Percentiles rank a stretch among this genome's conserved stretches.
Conservation (phyloP, 495 filamentous ascomycete genomes). For the Talaromyces ruber region DNA sequence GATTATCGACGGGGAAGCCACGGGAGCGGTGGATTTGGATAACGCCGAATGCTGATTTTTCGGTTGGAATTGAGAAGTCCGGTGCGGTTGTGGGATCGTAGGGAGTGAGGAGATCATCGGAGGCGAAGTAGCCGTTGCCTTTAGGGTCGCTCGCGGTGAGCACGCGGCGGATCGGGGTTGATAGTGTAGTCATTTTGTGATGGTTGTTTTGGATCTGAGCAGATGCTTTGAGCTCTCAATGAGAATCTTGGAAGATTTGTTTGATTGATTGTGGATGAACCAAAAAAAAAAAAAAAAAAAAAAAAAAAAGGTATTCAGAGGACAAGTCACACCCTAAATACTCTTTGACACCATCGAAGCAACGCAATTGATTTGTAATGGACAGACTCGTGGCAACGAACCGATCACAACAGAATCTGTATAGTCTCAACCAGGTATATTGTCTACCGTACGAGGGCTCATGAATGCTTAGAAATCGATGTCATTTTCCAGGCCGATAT, state of each 20-base stretch:
- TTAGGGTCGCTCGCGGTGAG: constrained; percentile 12
- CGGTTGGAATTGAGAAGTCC: constrained; percentile 10
- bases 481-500: neutral
- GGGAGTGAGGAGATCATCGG: constrained; percentile 14
- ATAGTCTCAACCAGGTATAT: neutral
- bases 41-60: constrained; percentile 15
- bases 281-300: too few species aligned
- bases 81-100: constrained; percentile 18
- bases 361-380: neutral
- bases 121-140: constrained; percentile 15
- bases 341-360: neutral
- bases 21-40: constrained; percentile 20
- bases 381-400: neutral
- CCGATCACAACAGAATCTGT: neutral
- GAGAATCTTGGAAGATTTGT: neutral
- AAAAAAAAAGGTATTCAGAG: neutral
- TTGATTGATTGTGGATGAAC: neutral
- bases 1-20: constrained; percentile 17
- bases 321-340: neutral
- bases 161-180: constrained; percentile 15
- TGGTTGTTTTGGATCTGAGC: neutral
- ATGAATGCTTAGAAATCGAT: neutral
- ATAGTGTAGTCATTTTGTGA: neutral
- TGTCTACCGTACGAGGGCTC: too few species aligned
- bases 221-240: neutral